Evolutionary conservation across 1,139 yeast genomes (phyloP), one percentile per base, ranked within the genome.

Genomic region (Yamadazyma mexicana): DNA sequence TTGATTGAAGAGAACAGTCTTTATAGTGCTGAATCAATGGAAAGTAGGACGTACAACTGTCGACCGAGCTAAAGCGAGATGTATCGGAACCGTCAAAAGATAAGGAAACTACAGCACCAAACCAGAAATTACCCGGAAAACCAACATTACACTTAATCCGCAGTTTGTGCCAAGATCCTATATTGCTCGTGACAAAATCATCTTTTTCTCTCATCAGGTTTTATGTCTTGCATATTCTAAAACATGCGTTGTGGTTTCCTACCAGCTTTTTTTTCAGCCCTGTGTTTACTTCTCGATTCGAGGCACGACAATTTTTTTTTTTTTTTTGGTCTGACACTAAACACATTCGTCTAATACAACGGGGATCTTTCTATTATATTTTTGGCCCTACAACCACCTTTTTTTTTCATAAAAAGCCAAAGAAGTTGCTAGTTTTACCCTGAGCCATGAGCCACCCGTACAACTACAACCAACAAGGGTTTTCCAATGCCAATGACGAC

Each of bases 211-310:
- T n/a, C n/a, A n/a, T n/a, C n/a, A n/a, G n/a, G n/a, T n/a, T n/a
- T n/a, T n/a, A n/a, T n/a, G n/a, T n/a, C n/a, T n/a, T n/a, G n/a
- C n/a, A n/a, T n/a, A n/a, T n/a, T n/a, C 22, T 8, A 20, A 6
- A 10, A n/a, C 27, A 24, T n/a, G 8, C 27, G 11, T 24, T 10
- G 12, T 24, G 12, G 6, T n/a, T 5, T 24, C 12, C 10, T n/a
- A 12, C 16, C 31, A 8, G 16, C 11, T 16, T 6, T 14, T 17
- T 24, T 32, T 35, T 34, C 47, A 44, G 46, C 47, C 46, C 31
- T 40, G 33, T 44, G 46, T 44, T 44, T 42, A 44, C 46, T 12
- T 33, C 29, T 38, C 20, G 11, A 17, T 37, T 12, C n/a, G 20
- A 24, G 11, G 17, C 40, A 33, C 40, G 37, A 33, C 22, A 31